Evolutionary conservation across 768 basidiomycete species (phyloP).

Genomic region (Hemileccinum impolitum): DNA sequence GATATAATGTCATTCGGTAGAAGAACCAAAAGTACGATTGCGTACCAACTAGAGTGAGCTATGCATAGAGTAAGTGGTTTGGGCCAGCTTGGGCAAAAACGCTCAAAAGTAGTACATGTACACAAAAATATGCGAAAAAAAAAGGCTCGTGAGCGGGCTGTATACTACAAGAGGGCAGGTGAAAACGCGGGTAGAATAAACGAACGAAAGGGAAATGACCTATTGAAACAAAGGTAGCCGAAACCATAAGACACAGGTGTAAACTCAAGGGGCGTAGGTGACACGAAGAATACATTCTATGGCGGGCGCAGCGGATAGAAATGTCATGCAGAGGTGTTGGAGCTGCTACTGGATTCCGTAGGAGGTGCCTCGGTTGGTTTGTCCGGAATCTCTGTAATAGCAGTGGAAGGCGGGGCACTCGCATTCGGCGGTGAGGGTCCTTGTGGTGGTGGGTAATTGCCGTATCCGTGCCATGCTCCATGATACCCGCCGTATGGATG

Average conservation of each 20-base stretch:
- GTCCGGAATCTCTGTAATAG: conserved; percentile 20
- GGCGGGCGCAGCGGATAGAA: conserved; percentile 1
- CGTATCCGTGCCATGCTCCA: conserved; percentile 26
- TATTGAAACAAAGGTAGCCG: conserved; percentile 28
- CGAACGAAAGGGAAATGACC: conserved; percentile 14
- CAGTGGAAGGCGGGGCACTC: conserved; percentile 11
- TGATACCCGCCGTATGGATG: conserved; percentile 32
- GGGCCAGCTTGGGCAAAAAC: not conserved
- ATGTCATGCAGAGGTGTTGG: conserved; percentile 21
- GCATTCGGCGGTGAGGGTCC: conserved; percentile 20
- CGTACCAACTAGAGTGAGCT: conserved; percentile 10
- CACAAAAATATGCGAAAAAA: conserved; percentile 28
- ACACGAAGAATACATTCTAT: conserved; percentile 28
- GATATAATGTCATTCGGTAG: too few species aligned
- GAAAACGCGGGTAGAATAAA: not conserved
- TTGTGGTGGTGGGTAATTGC: conserved; percentile 30
- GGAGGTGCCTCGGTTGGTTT: conserved; percentile 25
- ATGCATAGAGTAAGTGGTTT: conserved; percentile 24
- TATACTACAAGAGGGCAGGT: conserved; percentile 26
- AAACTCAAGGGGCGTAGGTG: conserved; percentile 9
- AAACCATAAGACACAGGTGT: conserved; percentile 5
- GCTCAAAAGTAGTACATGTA: conserved; percentile 23
- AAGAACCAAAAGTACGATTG: too few species aligned
- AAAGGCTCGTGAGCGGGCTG: conserved; percentile 7
- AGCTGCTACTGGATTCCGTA: conserved; percentile 13